These are phyloP conservation scores for Pythium apleroticum DNA, from an alignment of 352 stramenopile species.

Conservation along the genomic window DNA sequence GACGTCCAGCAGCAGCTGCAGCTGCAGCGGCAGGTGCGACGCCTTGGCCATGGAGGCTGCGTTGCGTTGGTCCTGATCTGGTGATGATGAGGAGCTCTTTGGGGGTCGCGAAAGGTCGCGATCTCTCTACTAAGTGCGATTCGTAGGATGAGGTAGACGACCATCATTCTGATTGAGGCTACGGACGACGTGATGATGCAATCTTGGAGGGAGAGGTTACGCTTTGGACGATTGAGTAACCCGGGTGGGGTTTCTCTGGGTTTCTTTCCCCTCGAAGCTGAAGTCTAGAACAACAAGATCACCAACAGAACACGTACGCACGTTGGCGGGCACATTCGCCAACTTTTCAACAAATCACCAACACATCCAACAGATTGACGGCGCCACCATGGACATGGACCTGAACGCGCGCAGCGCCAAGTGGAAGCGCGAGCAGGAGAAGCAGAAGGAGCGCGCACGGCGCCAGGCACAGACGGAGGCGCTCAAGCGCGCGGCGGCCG, in stretches of 20 bases:
- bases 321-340: neutral
- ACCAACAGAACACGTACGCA: neutral
- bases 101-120: constrained; percentile 22
- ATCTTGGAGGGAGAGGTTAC: constrained; percentile 2
- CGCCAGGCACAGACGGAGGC: constrained; percentile 54
- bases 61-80: too few relatives aligned
- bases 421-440: constrained; percentile 67
- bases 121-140: constrained; percentile 1
- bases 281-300: constrained; percentile 3
- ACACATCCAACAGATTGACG: neutral
- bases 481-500: constrained; percentile 44
- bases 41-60: constrained; percentile 2
- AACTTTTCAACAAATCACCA: constrained; percentile 7
- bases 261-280: constrained; percentile 3
- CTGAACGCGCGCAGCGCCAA: constrained; percentile 66
- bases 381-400: constrained; percentile 68
- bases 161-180: neutral
- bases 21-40: constrained; percentile 16
- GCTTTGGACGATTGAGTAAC: neutral
- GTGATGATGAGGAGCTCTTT: too few relatives aligned
- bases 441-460: constrained; percentile 56
- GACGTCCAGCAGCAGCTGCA: constrained; percentile 28
- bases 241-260: neutral
- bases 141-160: constrained; percentile 5
- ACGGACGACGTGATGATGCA: neutral